Base-by-base conservation (phyloP, 208 protist genomes). In the Crithidia thermophila region DNA sequence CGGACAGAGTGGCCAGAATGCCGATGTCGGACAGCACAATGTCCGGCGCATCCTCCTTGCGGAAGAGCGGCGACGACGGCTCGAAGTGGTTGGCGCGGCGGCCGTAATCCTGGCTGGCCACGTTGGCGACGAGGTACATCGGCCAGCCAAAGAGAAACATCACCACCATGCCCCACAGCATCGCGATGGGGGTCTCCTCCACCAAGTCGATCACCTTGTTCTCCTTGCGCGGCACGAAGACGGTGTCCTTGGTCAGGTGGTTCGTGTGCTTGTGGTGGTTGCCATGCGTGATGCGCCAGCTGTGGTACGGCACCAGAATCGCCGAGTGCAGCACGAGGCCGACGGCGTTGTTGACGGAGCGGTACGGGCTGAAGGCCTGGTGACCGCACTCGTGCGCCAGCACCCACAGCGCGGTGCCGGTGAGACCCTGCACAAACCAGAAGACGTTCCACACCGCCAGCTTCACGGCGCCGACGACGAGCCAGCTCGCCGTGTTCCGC, bases 361-460 rank as follows among this genome's bases (percentile, higher is more conserved):
- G 74, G 50, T 70, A 81, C 28, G 91, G 74, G 36, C 81, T 88
- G 82, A 98, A 98, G 56, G 82, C 93, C 42, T 94, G 83, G 70
- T 98, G 97, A 27, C 97, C 97, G 70, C 97, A 98, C 76, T 98
- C 97, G 63, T 98, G 97, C 6, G 90, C 95, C 7, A 98, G 37
- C 8, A 98, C 93, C 95, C 96, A 98, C 1, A 98, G 34, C 10
- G 88, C 94, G 2, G 94, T 98, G 50, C 74, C 69, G 68, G 85
- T 93, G 23, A 93, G 65, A 39, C 95, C 94, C 67, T 96, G 87
- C 20, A 93, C 69, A 66, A 93, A 88, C 85, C 88, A 94, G 55
- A 90, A 97, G 27, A 71, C 46, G 34, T 65, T 78, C 88, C 89
- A 97, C 30, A 55, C 43, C 25, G 51, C 31, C n/a, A 83, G 72